phyloP scores from a whole-genome alignment of 495 filamentous ascomycete genomes.

The Thermothielavioides terrestris region DNA sequence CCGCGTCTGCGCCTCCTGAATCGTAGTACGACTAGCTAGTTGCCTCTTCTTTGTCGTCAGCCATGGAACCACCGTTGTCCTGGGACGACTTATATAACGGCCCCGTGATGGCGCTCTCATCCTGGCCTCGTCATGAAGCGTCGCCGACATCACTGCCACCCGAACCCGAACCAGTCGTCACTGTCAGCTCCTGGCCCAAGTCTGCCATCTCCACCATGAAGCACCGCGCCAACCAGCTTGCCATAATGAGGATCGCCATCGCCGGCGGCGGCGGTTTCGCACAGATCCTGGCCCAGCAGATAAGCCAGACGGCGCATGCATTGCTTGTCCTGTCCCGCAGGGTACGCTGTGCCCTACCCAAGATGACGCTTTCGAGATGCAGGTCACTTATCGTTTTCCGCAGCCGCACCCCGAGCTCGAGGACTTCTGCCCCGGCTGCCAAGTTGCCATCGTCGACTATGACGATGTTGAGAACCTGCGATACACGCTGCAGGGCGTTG shows the following conservation, averaged over 20 bases:
- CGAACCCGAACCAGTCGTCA: not conserved
- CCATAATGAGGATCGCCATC: slow-evolving; percentile 64
- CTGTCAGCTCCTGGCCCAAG: not conserved
- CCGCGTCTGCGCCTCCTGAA: not conserved
- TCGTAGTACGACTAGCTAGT: not conserved
- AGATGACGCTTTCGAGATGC: not conserved
- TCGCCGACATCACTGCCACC: not conserved
- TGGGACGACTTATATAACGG: not conserved
- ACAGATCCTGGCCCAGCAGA: slow-evolving; percentile 50
- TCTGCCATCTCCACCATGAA: slow-evolving; percentile 26
- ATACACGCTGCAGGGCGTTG: slow-evolving; percentile 57
- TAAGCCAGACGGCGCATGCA: slow-evolving; percentile 53
- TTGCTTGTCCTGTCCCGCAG: slow-evolving; percentile 58
- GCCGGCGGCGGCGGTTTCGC: slow-evolving; percentile 64
- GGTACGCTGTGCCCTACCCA: slow-evolving; percentile 31
- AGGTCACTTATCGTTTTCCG: slow-evolving; percentile 4
- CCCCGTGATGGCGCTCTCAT: not conserved
- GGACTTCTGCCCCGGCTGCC: slow-evolving; percentile 39
- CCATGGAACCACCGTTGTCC: not conserved
- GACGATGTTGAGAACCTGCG: slow-evolving; percentile 44
- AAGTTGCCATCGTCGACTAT: slow-evolving; percentile 60
- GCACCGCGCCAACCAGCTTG: slow-evolving; percentile 22
- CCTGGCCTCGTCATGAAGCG: not conserved
- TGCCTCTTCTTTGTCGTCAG: not conserved
- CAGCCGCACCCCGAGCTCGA: slow-evolving; percentile 32